Base-by-base conservation (phyloP, 140 eudicot genomes). In the Cichorium intybus region DNA sequence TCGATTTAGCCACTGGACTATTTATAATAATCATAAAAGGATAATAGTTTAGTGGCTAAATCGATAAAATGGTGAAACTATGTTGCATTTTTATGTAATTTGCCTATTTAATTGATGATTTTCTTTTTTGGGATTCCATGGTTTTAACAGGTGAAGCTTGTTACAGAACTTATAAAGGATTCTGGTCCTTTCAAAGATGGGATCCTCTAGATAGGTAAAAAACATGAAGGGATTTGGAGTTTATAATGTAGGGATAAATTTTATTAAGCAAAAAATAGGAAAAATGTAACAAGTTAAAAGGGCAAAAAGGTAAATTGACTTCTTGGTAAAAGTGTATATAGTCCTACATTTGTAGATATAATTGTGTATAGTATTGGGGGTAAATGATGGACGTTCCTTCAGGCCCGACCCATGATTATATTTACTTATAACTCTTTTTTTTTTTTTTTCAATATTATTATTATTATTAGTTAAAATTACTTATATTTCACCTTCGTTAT, bases 141-240 rank as follows among this genome's bases (percentile, higher is more conserved):
- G 15, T 59, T 51, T 41, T 0, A 46, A 47, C 95, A 92, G 96
- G 84, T 92, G 55, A 77, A 81, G 67, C 76, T 64, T 59, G 96
- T 85, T 27, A 81, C 84, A 51, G 78, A 87, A 46, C 77, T 92
- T 59, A 57, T 92, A 31, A 83, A 79, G 22, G 95, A 92, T 3
- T 87, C 97, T 20, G 90, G 97, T 2, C 97, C 97, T 21, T 90
- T 84, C 47, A 90, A 90, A 72, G 96, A 75, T 50, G 78, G 60
- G 34, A 61, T 67, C 62, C 39, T 74, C n/a, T 67, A 64, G 45
- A 63, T 22, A 70, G 45, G 75, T 17, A 70, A 18, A 26, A 56
- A 35, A 34, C 60, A n/a, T 54, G 63, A 49, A 57, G 23, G 51
- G 31, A 53, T 37, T 7, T 45, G 62, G n/a, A 34, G 24, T 35